Percentiles rank a stretch among this genome's conserved stretches.
Evolutionary conservation across 2,329 filamentous ascomycete genomes (phyloP).

Genomic region (Mariannaea sp.): DNA sequence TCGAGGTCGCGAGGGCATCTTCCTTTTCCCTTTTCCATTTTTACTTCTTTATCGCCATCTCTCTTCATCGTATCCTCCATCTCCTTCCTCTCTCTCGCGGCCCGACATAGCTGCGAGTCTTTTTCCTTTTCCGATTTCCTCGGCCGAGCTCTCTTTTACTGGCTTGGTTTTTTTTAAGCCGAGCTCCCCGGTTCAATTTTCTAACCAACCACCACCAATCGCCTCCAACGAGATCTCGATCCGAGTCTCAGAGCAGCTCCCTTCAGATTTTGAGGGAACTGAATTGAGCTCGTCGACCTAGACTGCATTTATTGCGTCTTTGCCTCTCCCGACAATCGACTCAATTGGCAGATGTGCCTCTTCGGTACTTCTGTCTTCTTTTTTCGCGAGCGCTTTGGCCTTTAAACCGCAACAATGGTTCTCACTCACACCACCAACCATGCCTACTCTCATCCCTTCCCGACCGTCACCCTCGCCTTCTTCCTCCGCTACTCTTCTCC

Average conservation of each 20-base stretch:
- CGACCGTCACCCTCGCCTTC: conserved; percentile 85
- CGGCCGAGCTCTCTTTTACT: conserved; percentile 23
- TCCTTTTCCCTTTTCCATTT: conserved; percentile 13
- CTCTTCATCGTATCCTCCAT: conserved; percentile 15
- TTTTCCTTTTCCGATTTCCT: conserved; percentile 16
- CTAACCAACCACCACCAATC: conserved; percentile 34
- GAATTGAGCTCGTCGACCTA: neutral
- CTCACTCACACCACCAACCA: conserved; percentile 70
- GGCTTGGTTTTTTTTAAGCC: conserved; percentile 30
- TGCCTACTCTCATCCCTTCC: conserved; percentile 79
- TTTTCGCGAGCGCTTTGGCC: conserved; percentile 22
- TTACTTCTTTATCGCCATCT: conserved; percentile 1
- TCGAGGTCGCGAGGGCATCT: conserved; percentile 37
- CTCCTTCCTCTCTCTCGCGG: conserved; percentile 33
- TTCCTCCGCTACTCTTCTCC: conserved; percentile 82
- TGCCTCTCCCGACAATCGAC: neutral
- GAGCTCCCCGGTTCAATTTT: conserved; percentile 34
- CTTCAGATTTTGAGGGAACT: conserved; percentile 17
- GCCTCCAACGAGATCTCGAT: conserved; percentile 22
- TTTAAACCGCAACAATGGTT: conserved; percentile 55
- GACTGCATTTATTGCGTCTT: neutral
- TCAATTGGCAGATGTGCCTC: conserved; percentile 26
- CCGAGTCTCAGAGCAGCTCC: conserved; percentile 23
- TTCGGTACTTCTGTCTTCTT: conserved; percentile 7
- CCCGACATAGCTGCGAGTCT: conserved; percentile 36